These are phyloP conservation scores for Oryza meyeriana DNA, from an alignment of 176 grass and related monocot genomes.

Conservation along the genomic window DNA sequence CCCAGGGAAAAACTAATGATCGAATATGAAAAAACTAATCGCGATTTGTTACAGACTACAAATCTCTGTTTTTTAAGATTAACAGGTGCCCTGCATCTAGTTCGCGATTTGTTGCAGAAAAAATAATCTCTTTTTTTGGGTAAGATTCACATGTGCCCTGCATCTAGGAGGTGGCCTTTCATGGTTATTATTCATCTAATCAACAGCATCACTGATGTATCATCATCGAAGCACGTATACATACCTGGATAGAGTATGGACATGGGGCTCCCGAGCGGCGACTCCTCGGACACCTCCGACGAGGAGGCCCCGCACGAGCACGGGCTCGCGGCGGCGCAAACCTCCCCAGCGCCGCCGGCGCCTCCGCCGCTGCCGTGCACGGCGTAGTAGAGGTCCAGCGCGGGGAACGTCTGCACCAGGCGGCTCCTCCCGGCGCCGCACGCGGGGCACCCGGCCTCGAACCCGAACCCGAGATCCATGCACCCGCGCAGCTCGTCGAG, in stretches of 20 bases:
- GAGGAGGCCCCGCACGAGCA: slow-evolving; percentile 36
- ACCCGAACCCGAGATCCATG: slow-evolving; percentile 74
- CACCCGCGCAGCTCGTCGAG: slow-evolving; percentile 85
- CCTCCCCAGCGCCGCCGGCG: background rate
- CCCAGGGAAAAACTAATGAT: too few species aligned
- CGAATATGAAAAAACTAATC: background rate
- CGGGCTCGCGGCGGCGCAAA: background rate
- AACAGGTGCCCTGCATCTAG: background rate
- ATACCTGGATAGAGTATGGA: slow-evolving; percentile 64
- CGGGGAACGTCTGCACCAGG: slow-evolving; percentile 61
- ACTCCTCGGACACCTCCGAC: slow-evolving; percentile 61
- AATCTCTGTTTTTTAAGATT: too few species aligned
- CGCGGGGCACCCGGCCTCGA: slow-evolving; percentile 40
- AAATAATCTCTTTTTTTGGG: background rate
- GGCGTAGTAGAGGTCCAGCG: slow-evolving; percentile 64
- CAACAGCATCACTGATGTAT: background rate
- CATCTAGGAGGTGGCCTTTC: background rate
- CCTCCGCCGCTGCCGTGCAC: slow-evolving; percentile 22
- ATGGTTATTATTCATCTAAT: background rate
- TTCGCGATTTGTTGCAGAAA: background rate
- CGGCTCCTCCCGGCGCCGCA: slow-evolving; percentile 47
- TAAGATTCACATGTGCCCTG: background rate
- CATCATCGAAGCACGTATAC: background rate
- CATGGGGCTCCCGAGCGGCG: slow-evolving; percentile 59
- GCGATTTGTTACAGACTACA: background rate